Evolutionary conservation across 2,329 filamentous ascomycete species (phyloP), one percentile per base, ranked within the genome.

Genomic region (Uncinocarpus reesii): DNA sequence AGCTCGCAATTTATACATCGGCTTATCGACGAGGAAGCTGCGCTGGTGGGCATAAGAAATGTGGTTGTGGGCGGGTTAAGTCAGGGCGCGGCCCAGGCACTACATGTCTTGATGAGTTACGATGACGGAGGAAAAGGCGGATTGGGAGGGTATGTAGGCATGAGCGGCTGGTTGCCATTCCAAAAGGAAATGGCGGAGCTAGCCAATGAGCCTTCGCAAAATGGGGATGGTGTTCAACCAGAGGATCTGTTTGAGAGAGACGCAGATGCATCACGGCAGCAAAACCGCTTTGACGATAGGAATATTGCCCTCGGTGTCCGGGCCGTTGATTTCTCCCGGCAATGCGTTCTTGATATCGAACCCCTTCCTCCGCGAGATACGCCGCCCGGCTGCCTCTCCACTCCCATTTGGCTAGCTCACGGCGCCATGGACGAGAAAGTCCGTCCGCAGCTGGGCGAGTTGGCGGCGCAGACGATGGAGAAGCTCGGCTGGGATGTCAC

Each of bases 151-250:
- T 68, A 64, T 46, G 56, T 73, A n/a, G 69, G 69, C 2, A 69
- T 71, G 61, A 65, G 65, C 49, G 68, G 67, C 1, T 72, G 60
- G 53, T 52, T 72, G 1, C 64, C 68, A 2, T 72, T 66, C 47
- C 56, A 56, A 5, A 41, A 53, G 0, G 63, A 71, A 10, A 58
- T 72, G 3, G 54, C 63, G 16, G 57, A 59, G 5, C 52, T 62
- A 1, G 49, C 35, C 7, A 24, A 40, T 13, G 35, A 37, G 35
- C 18, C 21, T 3, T 37, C 20, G 7, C 26, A 11, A 7, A 11
- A 29, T 29, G 26, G 7, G 18, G 11, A 13, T n/a, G 23, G 23
- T 42, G 38, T 11, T 20, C 38, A 4, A 13, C 13, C 11, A 10
- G 18, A 37, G 11, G 35, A 37, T 13, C 35, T 20, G 18, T 37